Percentiles rank a stretch among this genome's conserved stretches.
These are phyloP conservation scores for Rhazya stricta DNA, from an alignment of 257 asterid genomes.

Conservation along the genomic window DNA sequence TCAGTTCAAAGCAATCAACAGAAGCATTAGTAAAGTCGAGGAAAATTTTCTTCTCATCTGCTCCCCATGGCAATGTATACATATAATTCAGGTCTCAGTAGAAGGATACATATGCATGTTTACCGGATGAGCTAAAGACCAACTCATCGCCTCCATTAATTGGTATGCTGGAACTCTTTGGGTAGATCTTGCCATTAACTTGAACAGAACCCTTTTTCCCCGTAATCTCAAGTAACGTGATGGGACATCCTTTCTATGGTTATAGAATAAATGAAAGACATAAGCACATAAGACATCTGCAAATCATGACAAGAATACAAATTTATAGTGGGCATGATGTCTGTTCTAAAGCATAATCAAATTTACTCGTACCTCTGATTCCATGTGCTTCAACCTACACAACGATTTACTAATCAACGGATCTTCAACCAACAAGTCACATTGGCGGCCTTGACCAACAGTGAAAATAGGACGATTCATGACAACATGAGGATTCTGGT, in stretches of 20 bases:
- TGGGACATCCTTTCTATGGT: conserved; percentile 53
- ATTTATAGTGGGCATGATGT: neutral
- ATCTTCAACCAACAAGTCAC: conserved; percentile 68
- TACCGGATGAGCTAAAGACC: conserved; percentile 60
- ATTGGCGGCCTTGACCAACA: conserved; percentile 45
- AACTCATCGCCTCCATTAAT: conserved; percentile 80
- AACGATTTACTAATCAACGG: conserved; percentile 55
- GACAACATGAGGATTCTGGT: conserved; percentile 65
- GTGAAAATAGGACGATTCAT: conserved; percentile 50
- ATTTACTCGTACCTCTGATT: conserved; percentile 48
- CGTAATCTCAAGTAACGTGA: conserved; percentile 69
- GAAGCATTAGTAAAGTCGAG: no score
- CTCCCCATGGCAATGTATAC: neutral
- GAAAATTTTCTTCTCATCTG: neutral
- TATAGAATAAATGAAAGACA: conserved; percentile 6
- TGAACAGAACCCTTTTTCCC: conserved; percentile 77
- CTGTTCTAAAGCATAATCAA: neutral
- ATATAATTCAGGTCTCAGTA: neutral
- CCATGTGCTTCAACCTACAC: conserved; percentile 63
- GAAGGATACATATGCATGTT: conserved; percentile 89
- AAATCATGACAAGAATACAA: neutral
- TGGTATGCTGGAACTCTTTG: conserved; percentile 55
- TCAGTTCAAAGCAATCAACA: neutral
- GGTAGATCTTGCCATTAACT: conserved; percentile 68
- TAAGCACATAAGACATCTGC: neutral